Conservation (phyloP, 306 rosid species). For the Elaeagnus macrophylla region DNA sequence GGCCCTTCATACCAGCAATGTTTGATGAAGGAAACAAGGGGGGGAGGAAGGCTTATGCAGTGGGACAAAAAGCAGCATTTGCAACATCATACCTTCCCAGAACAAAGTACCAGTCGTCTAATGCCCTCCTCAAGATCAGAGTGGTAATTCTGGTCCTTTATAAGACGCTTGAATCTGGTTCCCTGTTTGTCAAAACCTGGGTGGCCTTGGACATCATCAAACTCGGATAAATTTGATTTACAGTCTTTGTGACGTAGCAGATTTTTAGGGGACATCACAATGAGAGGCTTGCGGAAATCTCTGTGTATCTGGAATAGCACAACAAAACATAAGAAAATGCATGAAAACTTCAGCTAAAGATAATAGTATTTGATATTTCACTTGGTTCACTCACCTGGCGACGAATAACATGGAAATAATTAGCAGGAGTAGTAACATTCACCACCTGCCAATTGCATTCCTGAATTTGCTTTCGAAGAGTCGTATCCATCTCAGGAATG, state of each 20-base stretch:
- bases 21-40: not conserved
- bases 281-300: slow-evolving; percentile 89
- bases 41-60: no score
- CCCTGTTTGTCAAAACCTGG: slow-evolving; percentile 99
- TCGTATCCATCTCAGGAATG: slow-evolving; percentile 97
- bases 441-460: slow-evolving; percentile 98
- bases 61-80: not conserved
- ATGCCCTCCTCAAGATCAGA: slow-evolving; percentile 76
- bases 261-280: slow-evolving; percentile 94
- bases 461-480: slow-evolving; percentile 88
- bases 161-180: slow-evolving; percentile 93
- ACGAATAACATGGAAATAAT: slow-evolving; percentile 91
- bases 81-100: slow-evolving; percentile 72
- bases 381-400: slow-evolving; percentile 62
- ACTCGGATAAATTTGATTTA: slow-evolving; percentile 82
- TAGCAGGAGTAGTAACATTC: slow-evolving; percentile 94
- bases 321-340: slow-evolving; percentile 14
- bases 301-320: slow-evolving; percentile 56
- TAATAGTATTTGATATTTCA: slow-evolving; percentile 6
- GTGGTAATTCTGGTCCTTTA: slow-evolving; percentile 76
- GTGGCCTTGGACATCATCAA: slow-evolving; percentile 98
- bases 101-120: slow-evolving; percentile 83
- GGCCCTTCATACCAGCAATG: not conserved
- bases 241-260: slow-evolving; percentile 89
- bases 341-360: not conserved